These are phyloP conservation scores for Pythium rhizo-oryzae DNA, from an alignment of 352 stramenopile species.

Conservation along the genomic window DNA sequence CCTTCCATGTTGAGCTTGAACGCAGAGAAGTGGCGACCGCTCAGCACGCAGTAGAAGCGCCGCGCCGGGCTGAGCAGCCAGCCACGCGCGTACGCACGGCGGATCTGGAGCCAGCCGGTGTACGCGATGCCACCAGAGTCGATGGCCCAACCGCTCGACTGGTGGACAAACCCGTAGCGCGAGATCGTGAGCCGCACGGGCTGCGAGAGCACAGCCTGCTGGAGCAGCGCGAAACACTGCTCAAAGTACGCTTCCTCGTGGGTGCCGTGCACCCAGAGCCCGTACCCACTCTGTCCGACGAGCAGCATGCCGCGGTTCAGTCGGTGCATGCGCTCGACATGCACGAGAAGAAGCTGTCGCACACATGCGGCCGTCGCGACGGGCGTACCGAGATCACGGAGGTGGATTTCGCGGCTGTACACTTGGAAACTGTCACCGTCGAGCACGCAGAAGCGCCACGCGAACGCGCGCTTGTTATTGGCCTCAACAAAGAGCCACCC, in stretches of 20 bases:
- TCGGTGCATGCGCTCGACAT: conserved; percentile 43
- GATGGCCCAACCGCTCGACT: conserved; percentile 10
- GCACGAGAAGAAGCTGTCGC: conserved; percentile 20
- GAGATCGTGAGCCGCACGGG: conserved; percentile 14
- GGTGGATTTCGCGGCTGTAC: conserved; percentile 15
- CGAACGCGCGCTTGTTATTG: conserved; percentile 38
- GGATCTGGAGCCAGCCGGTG: conserved; percentile 39
- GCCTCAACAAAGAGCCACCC: conserved; percentile 45
- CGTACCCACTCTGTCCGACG: conserved; percentile 30
- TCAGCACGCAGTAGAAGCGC: conserved; percentile 44
- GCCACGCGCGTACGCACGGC: conserved; percentile 16
- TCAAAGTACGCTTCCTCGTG: conserved; percentile 40
- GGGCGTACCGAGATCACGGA: conserved; percentile 1
- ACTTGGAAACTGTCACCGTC: conserved; percentile 40
- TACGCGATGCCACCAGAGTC: conserved; percentile 10
- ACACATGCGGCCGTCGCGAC: background rate
- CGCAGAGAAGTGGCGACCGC: conserved; percentile 28
- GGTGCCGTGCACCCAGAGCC: conserved; percentile 42
- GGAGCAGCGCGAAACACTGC: conserved; percentile 37
- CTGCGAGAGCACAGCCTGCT: conserved; percentile 21
- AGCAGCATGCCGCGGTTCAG: conserved; percentile 49
- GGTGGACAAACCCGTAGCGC: conserved; percentile 23
- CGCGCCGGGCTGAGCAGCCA: conserved; percentile 22
- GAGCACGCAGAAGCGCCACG: conserved; percentile 47
- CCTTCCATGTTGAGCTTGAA: conserved; percentile 51